A percentile compares a stretch with the other conserved stretches of the same genome.
Evolutionary conservation across 2,329 filamentous ascomycete genomes (phyloP).

Genomic region (Cercospora zeae-maydis): DNA sequence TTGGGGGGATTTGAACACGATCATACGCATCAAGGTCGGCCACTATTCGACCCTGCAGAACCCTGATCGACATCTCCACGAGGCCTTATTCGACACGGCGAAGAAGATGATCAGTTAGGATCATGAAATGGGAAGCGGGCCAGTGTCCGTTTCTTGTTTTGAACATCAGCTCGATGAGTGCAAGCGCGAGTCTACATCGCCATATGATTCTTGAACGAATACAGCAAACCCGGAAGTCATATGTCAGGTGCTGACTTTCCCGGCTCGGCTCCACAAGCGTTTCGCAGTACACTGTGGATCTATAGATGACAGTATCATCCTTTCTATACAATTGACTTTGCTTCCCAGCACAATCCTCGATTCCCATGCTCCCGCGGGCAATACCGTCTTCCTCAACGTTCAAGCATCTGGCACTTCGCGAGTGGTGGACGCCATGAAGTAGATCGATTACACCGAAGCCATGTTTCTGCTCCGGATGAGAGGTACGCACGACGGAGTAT

Average conservation of each 20-base stretch:
- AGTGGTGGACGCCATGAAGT: slow-evolving; percentile 38
- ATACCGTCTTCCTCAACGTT: slow-evolving; percentile 42
- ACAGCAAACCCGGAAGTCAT: background rate
- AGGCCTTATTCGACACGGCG: too few relatives aligned
- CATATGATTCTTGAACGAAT: background rate
- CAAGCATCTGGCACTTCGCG: slow-evolving; percentile 40
- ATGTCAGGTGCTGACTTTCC: background rate
- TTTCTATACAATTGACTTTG: slow-evolving; percentile 14
- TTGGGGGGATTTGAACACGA: background rate
- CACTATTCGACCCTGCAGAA: background rate
- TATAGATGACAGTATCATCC: slow-evolving; percentile 14
- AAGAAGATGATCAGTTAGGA: background rate
- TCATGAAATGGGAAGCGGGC: background rate
- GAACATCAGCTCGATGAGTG: background rate
- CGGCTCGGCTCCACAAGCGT: background rate
- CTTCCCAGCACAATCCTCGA: slow-evolving; percentile 36
- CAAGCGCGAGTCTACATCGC: background rate
- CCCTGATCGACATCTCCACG: too few relatives aligned
- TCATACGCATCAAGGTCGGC: background rate
- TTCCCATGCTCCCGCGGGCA: slow-evolving; percentile 27
- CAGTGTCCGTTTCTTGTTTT: background rate
- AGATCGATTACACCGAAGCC: slow-evolving; percentile 37
- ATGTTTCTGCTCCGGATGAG: background rate
- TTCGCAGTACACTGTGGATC: slow-evolving; percentile 1
- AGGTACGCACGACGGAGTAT: background rate